Percentiles rank a stretch among this genome's conserved stretches.
Evolutionary conservation across 2,329 filamentous ascomycete genomes (phyloP).

Genomic region (Allantophomopsis cytisporea): DNA sequence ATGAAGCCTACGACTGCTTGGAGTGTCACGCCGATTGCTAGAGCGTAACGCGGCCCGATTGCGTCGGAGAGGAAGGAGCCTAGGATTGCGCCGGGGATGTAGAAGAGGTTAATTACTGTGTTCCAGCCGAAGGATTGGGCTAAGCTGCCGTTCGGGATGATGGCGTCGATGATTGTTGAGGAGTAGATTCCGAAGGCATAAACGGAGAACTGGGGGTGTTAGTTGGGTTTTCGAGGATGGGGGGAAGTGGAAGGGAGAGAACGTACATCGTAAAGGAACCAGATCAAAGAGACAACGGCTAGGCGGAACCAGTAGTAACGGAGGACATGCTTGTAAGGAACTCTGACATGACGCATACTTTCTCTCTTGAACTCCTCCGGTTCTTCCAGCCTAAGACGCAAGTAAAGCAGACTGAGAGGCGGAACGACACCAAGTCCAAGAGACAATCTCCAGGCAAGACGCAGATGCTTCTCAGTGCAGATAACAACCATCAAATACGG

Average conservation of each 20-base stretch:
- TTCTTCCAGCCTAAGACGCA: slow-evolving; percentile 63
- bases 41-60: slow-evolving; percentile 63
- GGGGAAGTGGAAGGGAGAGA: neutral
- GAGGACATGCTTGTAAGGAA: slow-evolving; percentile 39
- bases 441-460: slow-evolving; percentile 70
- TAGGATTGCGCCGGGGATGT: slow-evolving; percentile 67
- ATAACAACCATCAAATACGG: slow-evolving; percentile 53
- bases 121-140: slow-evolving; percentile 82
- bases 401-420: slow-evolving; percentile 53
- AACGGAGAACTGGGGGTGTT: slow-evolving; percentile 46
- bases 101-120: slow-evolving; percentile 78
- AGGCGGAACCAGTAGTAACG: slow-evolving; percentile 65
- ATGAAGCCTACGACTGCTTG: slow-evolving; percentile 77
- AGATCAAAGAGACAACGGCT: slow-evolving; percentile 57
- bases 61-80: slow-evolving; percentile 69
- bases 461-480: slow-evolving; percentile 39
- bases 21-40: slow-evolving; percentile 54
- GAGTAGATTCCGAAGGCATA: slow-evolving; percentile 85
- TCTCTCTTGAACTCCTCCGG: slow-evolving; percentile 57
- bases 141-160: slow-evolving; percentile 48
- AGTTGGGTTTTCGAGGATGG: neutral
- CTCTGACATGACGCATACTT: slow-evolving; percentile 25
- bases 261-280: slow-evolving; percentile 69
- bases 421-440: slow-evolving; percentile 71
- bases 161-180: slow-evolving; percentile 54